These are phyloP conservation scores for Tolypocladium tundrense DNA, from an alignment of 2,329 filamentous ascomycete species.

Conservation along the genomic window DNA sequence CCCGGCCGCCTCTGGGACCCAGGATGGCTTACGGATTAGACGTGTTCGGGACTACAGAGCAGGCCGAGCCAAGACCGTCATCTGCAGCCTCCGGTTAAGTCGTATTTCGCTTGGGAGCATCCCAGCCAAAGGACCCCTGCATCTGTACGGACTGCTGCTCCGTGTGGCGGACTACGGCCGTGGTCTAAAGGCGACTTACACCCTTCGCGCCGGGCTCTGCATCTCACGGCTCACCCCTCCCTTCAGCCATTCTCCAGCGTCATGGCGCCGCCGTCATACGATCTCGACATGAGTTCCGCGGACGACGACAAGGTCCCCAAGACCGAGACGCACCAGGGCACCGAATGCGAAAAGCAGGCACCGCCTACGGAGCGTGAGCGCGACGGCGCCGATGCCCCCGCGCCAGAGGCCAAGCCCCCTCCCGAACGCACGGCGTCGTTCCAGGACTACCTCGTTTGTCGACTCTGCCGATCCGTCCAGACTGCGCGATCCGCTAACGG, in stretches of 20 bases:
- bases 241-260: not conserved
- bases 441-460: slow-evolving; percentile 30
- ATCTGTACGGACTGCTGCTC: no score
- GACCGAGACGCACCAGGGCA: not conserved
- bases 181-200: not conserved
- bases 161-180: not conserved
- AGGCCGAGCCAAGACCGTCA: not conserved
- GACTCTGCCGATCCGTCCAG: not conserved
- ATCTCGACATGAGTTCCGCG: not conserved
- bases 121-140: not conserved
- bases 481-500: not conserved
- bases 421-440: slow-evolving; percentile 31
- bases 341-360: not conserved
- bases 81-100: not conserved
- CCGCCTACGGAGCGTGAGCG: not conserved
- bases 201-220: not conserved
- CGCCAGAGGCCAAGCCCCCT: not conserved
- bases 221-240: not conserved
- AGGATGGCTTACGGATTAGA: not conserved
- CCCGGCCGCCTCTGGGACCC: no score
- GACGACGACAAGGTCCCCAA: not conserved
- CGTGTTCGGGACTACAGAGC: not conserved
- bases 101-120: not conserved
- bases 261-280: not conserved
- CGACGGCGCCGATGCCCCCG: not conserved